Conservation (phyloP, 257 asterid species). For the Solanum chaucha region DNA sequence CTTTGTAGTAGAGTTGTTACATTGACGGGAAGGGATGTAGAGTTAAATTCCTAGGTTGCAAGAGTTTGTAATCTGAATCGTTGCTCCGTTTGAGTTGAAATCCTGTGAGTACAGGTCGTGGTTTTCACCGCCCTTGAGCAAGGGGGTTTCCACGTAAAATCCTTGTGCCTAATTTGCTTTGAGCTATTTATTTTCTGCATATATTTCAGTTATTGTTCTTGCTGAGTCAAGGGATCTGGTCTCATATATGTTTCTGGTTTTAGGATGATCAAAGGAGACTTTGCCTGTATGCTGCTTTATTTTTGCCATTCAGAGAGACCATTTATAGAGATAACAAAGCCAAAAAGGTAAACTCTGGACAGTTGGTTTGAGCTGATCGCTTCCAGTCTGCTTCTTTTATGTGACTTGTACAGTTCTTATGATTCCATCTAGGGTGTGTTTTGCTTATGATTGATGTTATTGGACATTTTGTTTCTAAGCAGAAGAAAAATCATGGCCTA, state of each 20-base stretch:
- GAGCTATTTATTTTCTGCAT: too few relatives aligned
- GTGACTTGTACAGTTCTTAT: background rate
- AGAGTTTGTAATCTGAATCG: too few relatives aligned
- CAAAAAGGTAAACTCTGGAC: conserved; percentile 39
- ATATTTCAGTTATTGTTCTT: too few relatives aligned
- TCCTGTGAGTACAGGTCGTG: too few relatives aligned
- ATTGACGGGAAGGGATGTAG: too few relatives aligned
- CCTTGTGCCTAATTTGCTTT: too few relatives aligned
- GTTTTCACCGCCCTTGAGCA: too few relatives aligned
- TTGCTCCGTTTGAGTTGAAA: too few relatives aligned
- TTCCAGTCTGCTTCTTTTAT: background rate
- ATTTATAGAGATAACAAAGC: conserved; percentile 55
- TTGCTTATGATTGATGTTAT: background rate
- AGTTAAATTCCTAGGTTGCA: too few relatives aligned
- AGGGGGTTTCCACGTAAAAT: too few relatives aligned
- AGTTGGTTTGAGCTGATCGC: background rate
- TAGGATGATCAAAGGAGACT: conserved; percentile 72
- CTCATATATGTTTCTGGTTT: background rate
- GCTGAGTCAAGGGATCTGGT: too few relatives aligned
- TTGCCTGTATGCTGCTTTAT: conserved; percentile 63
- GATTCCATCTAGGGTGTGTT: background rate
- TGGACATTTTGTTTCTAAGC: background rate
- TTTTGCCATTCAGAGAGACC: conserved; percentile 53
- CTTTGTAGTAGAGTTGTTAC: too few relatives aligned
- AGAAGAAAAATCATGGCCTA: background rate